Percentiles rank a stretch among this genome's conserved stretches.
Evolutionary conservation across 2,329 filamentous ascomycete species (phyloP).

Genomic region (Fusarium sp.): DNA sequence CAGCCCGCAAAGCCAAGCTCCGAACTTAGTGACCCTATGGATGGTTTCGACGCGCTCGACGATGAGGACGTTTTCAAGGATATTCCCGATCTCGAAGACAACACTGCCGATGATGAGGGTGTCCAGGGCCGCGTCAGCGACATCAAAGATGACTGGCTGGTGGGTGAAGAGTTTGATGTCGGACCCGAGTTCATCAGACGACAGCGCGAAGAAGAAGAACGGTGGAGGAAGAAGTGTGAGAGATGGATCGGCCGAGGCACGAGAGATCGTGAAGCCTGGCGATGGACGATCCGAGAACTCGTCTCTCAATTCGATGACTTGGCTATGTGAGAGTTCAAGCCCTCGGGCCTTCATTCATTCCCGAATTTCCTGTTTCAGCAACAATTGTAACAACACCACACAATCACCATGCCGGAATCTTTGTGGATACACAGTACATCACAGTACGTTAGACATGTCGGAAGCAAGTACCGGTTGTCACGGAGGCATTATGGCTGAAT

Average conservation of each 20-base stretch:
- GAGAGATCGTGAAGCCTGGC: constrained; percentile 73
- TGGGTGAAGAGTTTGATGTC: constrained; percentile 97
- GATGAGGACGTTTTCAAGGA: constrained; percentile 96
- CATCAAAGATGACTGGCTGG: constrained; percentile 81
- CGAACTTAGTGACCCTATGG: constrained; percentile 68
- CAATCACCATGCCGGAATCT: constrained; percentile 29
- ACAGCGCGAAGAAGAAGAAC: constrained; percentile 90
- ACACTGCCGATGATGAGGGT: constrained; percentile 61
- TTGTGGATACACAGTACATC: constrained; percentile 39
- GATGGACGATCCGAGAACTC: constrained; percentile 80
- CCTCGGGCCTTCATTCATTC: constrained; percentile 29
- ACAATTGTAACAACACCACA: constrained; percentile 43
- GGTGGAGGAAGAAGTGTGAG: constrained; percentile 90
- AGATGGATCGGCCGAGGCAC: constrained; percentile 79
- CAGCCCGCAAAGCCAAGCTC: constrained; percentile 60
- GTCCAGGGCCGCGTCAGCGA: constrained; percentile 68
- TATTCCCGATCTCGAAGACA: constrained; percentile 90
- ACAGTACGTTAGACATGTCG: constrained; percentile 27
- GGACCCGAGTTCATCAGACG: constrained; percentile 92
- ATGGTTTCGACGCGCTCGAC: constrained; percentile 77
- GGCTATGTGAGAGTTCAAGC: constrained; percentile 45
- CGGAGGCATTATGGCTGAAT: constrained; percentile 41
- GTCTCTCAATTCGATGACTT: constrained; percentile 59
- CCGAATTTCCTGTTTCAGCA: constrained; percentile 33
- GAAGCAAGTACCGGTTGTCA: constrained; percentile 28